Conservation (phyloP, 768 basidiomycete genomes). For the Hebeloma cylindrosporum region DNA sequence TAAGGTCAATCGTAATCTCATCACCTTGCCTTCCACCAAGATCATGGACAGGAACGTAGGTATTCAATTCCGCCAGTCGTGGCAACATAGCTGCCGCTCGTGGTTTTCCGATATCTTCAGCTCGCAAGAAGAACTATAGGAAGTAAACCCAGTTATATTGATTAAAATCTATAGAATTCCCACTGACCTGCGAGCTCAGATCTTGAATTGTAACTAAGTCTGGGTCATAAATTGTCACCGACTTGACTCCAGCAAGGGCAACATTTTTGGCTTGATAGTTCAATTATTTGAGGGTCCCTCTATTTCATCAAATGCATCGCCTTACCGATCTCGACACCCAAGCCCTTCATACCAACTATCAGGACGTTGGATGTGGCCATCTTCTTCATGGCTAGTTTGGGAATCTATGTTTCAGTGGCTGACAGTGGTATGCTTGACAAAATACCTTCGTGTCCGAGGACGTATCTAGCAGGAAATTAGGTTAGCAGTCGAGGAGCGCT, state of each 20-base stretch:
- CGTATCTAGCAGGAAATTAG: constrained; percentile 54
- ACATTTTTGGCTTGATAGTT: constrained; percentile 81
- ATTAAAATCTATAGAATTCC: background rate
- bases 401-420: constrained; percentile 5
- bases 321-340: constrained; percentile 92
- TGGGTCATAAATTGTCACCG: constrained; percentile 94
- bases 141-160: background rate
- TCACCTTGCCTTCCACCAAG: constrained; percentile 79
- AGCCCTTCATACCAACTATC: constrained; percentile 86
- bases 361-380: constrained; percentile 97
- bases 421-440: background rate
- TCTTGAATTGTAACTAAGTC: constrained; percentile 86
- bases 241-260: constrained; percentile 94
- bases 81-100: constrained; percentile 83
- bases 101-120: constrained; percentile 83
- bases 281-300: constrained; percentile 7
- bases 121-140: constrained; percentile 87
- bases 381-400: constrained; percentile 90
- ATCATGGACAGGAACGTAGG: constrained; percentile 91
- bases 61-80: constrained; percentile 91
- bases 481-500: background rate
- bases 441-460: constrained; percentile 93
- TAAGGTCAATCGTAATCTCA: constrained; percentile 74
- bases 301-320: constrained; percentile 6
- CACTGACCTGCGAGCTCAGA: constrained; percentile 83